Percentiles rank a stretch among this genome's conserved stretches.
Evolutionary conservation across 2,329 filamentous ascomycete genomes (phyloP).

Genomic region (Trichoderma polysporum): DNA sequence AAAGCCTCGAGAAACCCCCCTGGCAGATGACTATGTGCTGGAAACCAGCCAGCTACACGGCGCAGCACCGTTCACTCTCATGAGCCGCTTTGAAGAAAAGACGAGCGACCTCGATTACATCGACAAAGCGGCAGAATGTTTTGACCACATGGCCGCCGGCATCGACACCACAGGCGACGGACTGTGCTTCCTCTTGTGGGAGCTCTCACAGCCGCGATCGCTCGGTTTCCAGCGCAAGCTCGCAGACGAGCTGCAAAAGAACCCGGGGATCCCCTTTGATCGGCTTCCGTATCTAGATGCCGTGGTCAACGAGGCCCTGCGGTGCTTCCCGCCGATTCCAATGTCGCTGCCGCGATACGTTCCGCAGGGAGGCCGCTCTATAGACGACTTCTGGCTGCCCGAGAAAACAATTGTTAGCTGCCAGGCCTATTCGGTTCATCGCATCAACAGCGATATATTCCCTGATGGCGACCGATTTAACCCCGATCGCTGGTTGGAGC

Average conservation of each 20-base stretch:
- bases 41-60: conserved; percentile 47
- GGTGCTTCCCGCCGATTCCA: conserved; percentile 64
- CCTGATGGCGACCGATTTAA: conserved; percentile 73
- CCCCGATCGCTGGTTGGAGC: conserved; percentile 80
- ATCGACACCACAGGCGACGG: conserved; percentile 72
- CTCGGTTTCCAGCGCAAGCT: conserved; percentile 51
- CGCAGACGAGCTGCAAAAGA: conserved; percentile 49
- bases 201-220: conserved; percentile 62
- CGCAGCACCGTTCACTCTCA: conserved; percentile 54
- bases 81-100: conserved; percentile 58
- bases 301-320: conserved; percentile 60
- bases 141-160: conserved; percentile 70
- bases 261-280: conserved; percentile 44
- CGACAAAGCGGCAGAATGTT: conserved; percentile 65
- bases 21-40: conserved; percentile 60
- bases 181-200: conserved; percentile 70
- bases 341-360: conserved; percentile 65
- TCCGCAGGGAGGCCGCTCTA: conserved; percentile 51
- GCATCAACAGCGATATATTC: conserved; percentile 66
- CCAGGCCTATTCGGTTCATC: conserved; percentile 61
- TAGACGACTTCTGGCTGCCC: conserved; percentile 57
- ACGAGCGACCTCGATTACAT: conserved; percentile 46
- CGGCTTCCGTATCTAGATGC: conserved; percentile 61
- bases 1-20: conserved; percentile 56
- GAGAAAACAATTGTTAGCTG: conserved; percentile 57